Base-by-base conservation (phyloP, 176 grass and related monocot genomes). In the Musa itinerans region DNA sequence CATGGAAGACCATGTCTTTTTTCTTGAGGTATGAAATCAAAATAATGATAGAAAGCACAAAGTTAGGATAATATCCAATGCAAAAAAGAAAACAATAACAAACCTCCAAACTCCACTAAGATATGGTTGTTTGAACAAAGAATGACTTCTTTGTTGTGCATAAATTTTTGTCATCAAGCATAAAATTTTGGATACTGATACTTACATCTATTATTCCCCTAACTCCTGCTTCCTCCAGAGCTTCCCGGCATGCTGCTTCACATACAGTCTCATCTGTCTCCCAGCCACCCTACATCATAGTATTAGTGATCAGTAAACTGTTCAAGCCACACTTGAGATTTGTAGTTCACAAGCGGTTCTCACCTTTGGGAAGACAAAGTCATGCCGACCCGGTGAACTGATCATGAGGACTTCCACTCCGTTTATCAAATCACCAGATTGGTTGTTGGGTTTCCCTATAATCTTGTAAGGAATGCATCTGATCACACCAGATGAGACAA, bases 291-390 rank as follows among this genome's bases (percentile, higher is more conserved):
- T 95, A 65, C 78, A 89, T 21, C 48, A 11, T 11, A 24, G 69
- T 48, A 20, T 23, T 52, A 76, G 50, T 69, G 61, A 74, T 62
- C 72, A 70, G 52, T 14, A 81, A 50, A 22, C 68, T 81, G 65
- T 61, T 10, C 65, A 29, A 69, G 56, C 81, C 57, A 8, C 21
- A 56, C 50, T n/a, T 21, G 48, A 53, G n/a, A 53, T 25, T 21
- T 65, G 24, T 68, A 68, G 16, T 11, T 27, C 15, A 80, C 34
- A 61, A 51, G 12, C 16, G 84, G 65, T 63, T 62, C 52, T 58
- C 76, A 95, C 91, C 79, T 95, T 95, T 59, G 91, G 91, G 78
- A 95, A 95, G 71, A 95, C 80, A 74, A 90, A 78, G 75, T 95
- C 91, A 53, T 78, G 68, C 82, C 87, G 79, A 63, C 85, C 85